These are phyloP conservation scores for Pichia membranifaciens DNA, from an alignment of 805 yeast species.

Conservation along the genomic window DNA sequence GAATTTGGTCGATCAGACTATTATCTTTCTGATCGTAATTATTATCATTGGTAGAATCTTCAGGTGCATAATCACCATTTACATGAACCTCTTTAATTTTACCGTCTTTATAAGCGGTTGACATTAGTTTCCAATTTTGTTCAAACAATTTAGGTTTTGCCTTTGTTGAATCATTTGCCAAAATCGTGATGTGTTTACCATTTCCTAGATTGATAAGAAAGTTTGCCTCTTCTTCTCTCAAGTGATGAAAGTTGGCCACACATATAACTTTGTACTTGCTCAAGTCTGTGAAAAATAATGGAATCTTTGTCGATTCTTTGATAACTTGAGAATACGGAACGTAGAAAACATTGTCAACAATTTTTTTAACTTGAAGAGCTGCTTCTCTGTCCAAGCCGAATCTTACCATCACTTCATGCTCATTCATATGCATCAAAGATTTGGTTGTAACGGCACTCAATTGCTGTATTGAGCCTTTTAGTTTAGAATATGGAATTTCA, in stretches of 20 bases:
- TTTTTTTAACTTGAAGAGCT: neutral
- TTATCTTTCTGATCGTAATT: neutral
- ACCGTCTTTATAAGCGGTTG: neutral
- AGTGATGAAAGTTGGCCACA: slow-evolving; percentile 3
- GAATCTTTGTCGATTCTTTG: neutral
- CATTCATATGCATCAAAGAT: neutral
- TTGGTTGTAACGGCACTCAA: neutral
- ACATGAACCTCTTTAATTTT: too few relatives aligned
- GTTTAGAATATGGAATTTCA: slow-evolving; percentile 1
- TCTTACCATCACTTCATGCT: slow-evolving; percentile 1
- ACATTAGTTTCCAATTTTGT: slow-evolving; percentile 4
- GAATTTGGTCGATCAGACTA: neutral
- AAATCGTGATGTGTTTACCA: slow-evolving; percentile 2
- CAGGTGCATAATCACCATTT: neutral
- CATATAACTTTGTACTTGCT: neutral
- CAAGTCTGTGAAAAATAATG: neutral
- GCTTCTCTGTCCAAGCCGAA: slow-evolving; percentile 5
- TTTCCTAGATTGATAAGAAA: neutral
- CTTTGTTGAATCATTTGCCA: neutral
- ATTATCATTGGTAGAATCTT: neutral
- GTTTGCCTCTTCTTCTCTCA: slow-evolving; percentile 1
- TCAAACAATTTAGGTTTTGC: neutral
- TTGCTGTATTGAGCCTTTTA: slow-evolving; percentile 4
- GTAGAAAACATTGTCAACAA: slow-evolving; percentile 3
- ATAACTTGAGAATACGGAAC: slow-evolving; percentile 4